Base-by-base conservation (phyloP, 1,139 yeast species). In the Diutina catenulata region DNA sequence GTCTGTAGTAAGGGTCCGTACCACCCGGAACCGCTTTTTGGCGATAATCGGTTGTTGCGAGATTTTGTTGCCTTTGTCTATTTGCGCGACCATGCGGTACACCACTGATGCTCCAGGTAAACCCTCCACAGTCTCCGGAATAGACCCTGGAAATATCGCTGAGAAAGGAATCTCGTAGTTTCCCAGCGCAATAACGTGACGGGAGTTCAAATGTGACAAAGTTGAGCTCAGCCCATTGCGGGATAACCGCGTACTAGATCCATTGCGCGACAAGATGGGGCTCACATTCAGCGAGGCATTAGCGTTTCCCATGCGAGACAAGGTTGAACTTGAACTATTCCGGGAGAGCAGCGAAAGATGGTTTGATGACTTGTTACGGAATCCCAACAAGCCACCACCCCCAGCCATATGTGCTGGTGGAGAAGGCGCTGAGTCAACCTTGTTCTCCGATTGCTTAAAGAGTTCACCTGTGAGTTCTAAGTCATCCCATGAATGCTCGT, bases 131-230 rank as follows among this genome's bases (percentile, higher is more conserved):
- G 94, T 79, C 57, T 91, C 98, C 1, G 87, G 80, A 41, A 83
- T 68, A 28, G 76, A 70, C 0, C 97, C 97, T 0, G 96, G 96
- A 14, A 91, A 53, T 22, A 87, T 70, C 1, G 93, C 73, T 45
- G 81, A 80, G 53, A 91, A 91, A 0, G 98, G 97, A 48, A 91
- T 74, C 52, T 84, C 94, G 54, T 91, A 87, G 54, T 84, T 86
- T 1, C 98, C 98, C 44, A 69, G 76, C 0, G 68, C 66, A 39
- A 81, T 55, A 2, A 65, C 57, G 42, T 53, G 56, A 23, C 37
- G 20, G 7, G 35, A 39, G 3, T 26, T 26, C 37, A 43, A 55
- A 18, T 51, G 55, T 24, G 37, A 15, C 9, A 41, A 16, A 27
- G 33, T 38, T 3, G 44, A 16, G 3, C 42, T 32, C 2, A 45